These are phyloP conservation scores for Hymenoscyphus infarciens DNA, from an alignment of 2,329 filamentous ascomycete genomes.

Conservation along the genomic window DNA sequence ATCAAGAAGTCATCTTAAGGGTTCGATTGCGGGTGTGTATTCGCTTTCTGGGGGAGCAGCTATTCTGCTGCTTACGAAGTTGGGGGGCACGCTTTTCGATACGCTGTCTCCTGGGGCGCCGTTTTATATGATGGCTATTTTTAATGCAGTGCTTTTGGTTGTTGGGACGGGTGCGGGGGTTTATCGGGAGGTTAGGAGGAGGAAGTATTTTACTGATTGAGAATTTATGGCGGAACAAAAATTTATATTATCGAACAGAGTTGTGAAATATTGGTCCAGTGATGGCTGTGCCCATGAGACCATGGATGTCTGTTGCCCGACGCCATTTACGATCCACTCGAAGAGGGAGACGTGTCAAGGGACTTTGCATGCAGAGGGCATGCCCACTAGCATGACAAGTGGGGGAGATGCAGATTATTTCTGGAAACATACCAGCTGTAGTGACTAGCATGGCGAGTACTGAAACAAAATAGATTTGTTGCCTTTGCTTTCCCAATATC, in stretches of 20 bases:
- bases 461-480: neutral
- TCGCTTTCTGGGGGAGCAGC: conserved; percentile 85
- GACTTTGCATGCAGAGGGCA: too few species aligned
- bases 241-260: neutral
- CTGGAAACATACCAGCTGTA: too few species aligned
- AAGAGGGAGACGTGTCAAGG: too few species aligned
- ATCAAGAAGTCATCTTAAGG: conserved; percentile 60
- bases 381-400: too few species aligned
- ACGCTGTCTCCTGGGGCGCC: conserved; percentile 68
- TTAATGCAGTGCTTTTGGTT: conserved; percentile 71
- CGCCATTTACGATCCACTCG: too few species aligned
- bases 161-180: conserved; percentile 35
- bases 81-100: conserved; percentile 86
- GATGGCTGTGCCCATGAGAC: too few species aligned
- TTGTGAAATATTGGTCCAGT: neutral
- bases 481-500: neutral
- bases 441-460: neutral
- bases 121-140: conserved; percentile 90
- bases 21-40: conserved; percentile 92
- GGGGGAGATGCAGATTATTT: too few species aligned
- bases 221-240: neutral
- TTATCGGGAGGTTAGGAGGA: conserved; percentile 28
- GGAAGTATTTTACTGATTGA: conserved; percentile 9
- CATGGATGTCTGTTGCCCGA: too few species aligned
- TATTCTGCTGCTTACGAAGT: conserved; percentile 86